These are phyloP conservation scores for Metarhizium robertsii DNA, from an alignment of 2,329 filamentous ascomycete species.

Conservation along the genomic window DNA sequence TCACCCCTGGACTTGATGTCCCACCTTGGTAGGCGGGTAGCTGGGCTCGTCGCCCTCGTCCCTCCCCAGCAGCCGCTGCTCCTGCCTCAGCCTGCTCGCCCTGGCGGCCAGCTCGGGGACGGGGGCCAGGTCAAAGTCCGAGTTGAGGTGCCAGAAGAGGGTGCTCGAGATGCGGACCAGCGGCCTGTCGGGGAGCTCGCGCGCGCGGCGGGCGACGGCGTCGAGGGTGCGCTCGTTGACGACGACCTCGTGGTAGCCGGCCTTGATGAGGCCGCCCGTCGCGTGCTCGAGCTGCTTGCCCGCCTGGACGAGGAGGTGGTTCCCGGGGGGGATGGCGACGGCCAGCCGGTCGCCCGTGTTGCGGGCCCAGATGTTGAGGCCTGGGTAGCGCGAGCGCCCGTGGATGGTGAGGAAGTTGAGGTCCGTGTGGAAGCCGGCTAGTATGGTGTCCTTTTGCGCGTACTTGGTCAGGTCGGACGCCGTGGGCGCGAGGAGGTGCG, in stretches of 20 bases:
- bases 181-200: slow-evolving; percentile 36
- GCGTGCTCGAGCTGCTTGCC: slow-evolving; percentile 55
- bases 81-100: slow-evolving; percentile 33
- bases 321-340: slow-evolving; percentile 48
- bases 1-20: slow-evolving; percentile 47
- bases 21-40: slow-evolving; percentile 48
- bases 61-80: slow-evolving; percentile 37
- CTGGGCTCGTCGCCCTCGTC: slow-evolving; percentile 42
- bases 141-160: slow-evolving; percentile 51
- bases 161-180: slow-evolving; percentile 50
- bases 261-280: slow-evolving; percentile 51
- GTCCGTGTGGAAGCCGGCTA: slow-evolving; percentile 55
- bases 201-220: slow-evolving; percentile 33
- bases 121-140: slow-evolving; percentile 45
- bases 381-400: slow-evolving; percentile 52
- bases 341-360: slow-evolving; percentile 51
- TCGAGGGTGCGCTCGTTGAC: slow-evolving; percentile 43
- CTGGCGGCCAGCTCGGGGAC: slow-evolving; percentile 36
- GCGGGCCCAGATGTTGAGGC: slow-evolving; percentile 53
- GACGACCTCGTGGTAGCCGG: slow-evolving; percentile 53
- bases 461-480: slow-evolving; percentile 48
- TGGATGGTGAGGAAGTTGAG: slow-evolving; percentile 58
- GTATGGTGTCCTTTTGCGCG: slow-evolving; percentile 44
- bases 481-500: slow-evolving; percentile 51
- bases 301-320: slow-evolving; percentile 51